Evolutionary conservation across 495 filamentous ascomycete species (phyloP).

Genomic region (Saxophila tyrrhenica): DNA sequence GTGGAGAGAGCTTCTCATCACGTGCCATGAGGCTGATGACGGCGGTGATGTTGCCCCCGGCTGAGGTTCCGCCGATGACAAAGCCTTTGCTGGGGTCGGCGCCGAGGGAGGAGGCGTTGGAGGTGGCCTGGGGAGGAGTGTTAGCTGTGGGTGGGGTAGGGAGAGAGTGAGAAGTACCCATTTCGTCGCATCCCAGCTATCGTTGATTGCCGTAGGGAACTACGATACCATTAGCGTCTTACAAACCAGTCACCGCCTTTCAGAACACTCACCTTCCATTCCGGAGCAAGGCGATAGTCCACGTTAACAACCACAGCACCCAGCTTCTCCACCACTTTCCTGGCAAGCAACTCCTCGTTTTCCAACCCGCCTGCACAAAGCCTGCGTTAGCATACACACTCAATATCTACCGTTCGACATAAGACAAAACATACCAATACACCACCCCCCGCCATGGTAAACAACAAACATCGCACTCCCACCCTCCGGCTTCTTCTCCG

Average conservation of each 20-base stretch:
- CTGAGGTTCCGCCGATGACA: constrained; percentile 39
- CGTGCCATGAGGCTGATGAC: constrained; percentile 32
- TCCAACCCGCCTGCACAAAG: constrained; percentile 9
- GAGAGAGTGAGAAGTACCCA: constrained; percentile 28
- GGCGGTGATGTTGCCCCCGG: constrained; percentile 38
- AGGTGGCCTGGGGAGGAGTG: constrained; percentile 21
- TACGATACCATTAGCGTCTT: no score
- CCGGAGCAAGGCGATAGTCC: constrained; percentile 30
- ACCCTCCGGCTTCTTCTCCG: constrained; percentile 9
- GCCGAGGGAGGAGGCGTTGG: constrained; percentile 30
- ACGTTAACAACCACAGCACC: constrained; percentile 33
- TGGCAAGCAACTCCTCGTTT: constrained; percentile 19
- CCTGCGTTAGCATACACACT: constrained; percentile 7
- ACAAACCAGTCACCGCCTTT: no score
- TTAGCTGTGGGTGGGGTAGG: neutral
- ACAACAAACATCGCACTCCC: constrained; percentile 20
- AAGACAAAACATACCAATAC: neutral
- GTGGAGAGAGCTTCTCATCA: constrained; percentile 34
- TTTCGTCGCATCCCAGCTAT: constrained; percentile 40
- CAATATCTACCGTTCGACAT: no score
- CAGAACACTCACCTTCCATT: neutral
- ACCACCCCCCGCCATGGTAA: constrained; percentile 19
- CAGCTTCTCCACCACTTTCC: constrained; percentile 14
- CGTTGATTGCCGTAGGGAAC: constrained; percentile 37
- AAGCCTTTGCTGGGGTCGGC: constrained; percentile 36